Evolutionary conservation across 2,329 filamentous ascomycete genomes (phyloP), one percentile per base, ranked within the genome.

Genomic region (Thielaviopsis ethacetica): DNA sequence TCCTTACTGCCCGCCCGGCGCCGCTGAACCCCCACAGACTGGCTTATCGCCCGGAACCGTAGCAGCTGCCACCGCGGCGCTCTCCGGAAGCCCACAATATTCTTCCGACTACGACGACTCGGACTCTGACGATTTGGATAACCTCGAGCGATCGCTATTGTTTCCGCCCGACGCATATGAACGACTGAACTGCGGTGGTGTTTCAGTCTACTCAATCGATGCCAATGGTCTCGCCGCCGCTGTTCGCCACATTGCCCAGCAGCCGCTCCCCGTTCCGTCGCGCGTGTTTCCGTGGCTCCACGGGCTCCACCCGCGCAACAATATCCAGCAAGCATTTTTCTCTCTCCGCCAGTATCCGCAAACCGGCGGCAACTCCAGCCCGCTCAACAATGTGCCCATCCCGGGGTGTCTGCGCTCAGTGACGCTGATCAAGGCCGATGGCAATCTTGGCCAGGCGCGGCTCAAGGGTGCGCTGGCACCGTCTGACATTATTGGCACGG

Each of bases 221-320:
- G 82, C 85, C 30, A 73, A 76, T 49, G 80, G 80, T 27, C 76
- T 96, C 51, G 81, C 82, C 12, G 76, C 82, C 53, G 89, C 91
- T 0, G 68, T 97, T 38, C 83, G 94, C 63, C 81, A 91, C 66
- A 74, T 83, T 61, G 81, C 91, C 2, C 79, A 83, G 2, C 89
- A 95, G 66, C 85, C 90, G 1, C 76, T 97, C 24, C 91, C 93
- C 6, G 83, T 91, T 59, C 83, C 93, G 0, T 81, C 85, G n/a
- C 78, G 83, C 62, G 88, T 97, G 62, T 98, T 97, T 67, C 93
- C 93, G 1, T 98, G 93, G 93, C 76, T 96, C 24, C 93, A 98
- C 72, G 93, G 93, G 24, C 74, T 97, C 49, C 91, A 97, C 67
- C 84, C 88, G 0, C 82, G 86, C 62, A 98, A 98, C 67, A 83